Conservation (phyloP, 2,329 filamentous ascomycete genomes). For the Orbilia oligospora region DNA sequence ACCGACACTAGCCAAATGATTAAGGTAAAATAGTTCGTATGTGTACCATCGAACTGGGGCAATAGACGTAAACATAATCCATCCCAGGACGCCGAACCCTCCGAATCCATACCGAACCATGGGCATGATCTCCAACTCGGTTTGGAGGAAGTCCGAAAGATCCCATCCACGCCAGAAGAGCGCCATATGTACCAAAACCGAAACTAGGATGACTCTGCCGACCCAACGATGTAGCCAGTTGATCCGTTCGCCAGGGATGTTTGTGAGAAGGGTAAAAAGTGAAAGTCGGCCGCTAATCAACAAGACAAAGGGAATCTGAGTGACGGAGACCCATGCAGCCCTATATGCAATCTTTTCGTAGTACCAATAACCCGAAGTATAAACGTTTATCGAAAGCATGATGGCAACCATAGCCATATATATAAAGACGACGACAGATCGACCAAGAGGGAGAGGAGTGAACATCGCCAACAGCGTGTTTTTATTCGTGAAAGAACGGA, state of each 20-base stretch:
- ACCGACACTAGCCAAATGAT: conserved; percentile 76
- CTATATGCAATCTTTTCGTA: conserved; percentile 78
- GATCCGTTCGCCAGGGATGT: conserved; percentile 77
- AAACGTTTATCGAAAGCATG: conserved; percentile 67
- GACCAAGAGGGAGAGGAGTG: conserved; percentile 74
- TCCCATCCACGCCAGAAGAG: conserved; percentile 78
- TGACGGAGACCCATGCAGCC: conserved; percentile 77
- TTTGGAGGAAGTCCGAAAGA: conserved; percentile 73
- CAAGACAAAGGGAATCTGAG: conserved; percentile 76
- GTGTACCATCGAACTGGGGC: conserved; percentile 76
- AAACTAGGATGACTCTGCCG: conserved; percentile 78
- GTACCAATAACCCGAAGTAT: conserved; percentile 72
- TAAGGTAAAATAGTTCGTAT: conserved; percentile 79
- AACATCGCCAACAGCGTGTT: conserved; percentile 71
- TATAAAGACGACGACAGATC: conserved; percentile 70
- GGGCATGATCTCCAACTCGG: conserved; percentile 75
- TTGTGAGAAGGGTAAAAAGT: conserved; percentile 74
- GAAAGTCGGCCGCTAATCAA: conserved; percentile 75
- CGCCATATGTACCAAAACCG: conserved; percentile 78
- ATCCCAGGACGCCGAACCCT: conserved; percentile 77
- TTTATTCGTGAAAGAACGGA: conserved; percentile 69
- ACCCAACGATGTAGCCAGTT: conserved; percentile 83
- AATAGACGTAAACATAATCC: conserved; percentile 76
- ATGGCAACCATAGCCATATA: conserved; percentile 73
- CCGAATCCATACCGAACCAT: conserved; percentile 78